phyloP scores from a whole-genome alignment of 768 basidiomycete genomes.

The Mycena amicta region DNA sequence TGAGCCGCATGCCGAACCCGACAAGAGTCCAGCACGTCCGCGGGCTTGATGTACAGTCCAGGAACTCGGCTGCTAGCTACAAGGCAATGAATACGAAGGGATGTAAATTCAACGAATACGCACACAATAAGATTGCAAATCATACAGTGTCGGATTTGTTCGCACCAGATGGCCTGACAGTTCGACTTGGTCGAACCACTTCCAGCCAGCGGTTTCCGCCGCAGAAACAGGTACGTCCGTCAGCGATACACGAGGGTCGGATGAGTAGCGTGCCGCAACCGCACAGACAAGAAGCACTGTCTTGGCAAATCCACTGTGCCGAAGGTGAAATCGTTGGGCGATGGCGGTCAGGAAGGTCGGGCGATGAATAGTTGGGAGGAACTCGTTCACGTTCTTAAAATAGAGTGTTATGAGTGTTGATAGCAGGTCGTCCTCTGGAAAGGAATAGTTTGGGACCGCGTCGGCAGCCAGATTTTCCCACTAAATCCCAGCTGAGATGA shows the following conservation, averaged over 20 bases:
- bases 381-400: slow-evolving; percentile 45
- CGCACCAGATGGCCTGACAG: slow-evolving; percentile 32
- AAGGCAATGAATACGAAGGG: slow-evolving; percentile 11
- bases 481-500: slow-evolving; percentile 1
- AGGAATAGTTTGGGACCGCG: slow-evolving; percentile 23
- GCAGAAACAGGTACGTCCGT: slow-evolving; percentile 1
- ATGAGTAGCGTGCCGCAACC: slow-evolving; percentile 44
- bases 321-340: slow-evolving; percentile 36
- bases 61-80: slow-evolving; percentile 28
- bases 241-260: slow-evolving; percentile 43
- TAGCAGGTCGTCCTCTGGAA: slow-evolving; percentile 42
- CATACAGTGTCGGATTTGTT: slow-evolving; percentile 36
- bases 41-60: slow-evolving; percentile 28
- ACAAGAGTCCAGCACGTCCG: slow-evolving; percentile 38
- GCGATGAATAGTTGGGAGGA: slow-evolving; percentile 46
- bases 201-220: slow-evolving; percentile 37
- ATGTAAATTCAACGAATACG: slow-evolving; percentile 12
- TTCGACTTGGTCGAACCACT: slow-evolving; percentile 45
- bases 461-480: slow-evolving; percentile 10
- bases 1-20: slow-evolving; percentile 43
- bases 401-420: slow-evolving; percentile 48
- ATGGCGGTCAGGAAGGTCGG: slow-evolving; percentile 43
- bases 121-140: slow-evolving; percentile 43
- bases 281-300: slow-evolving; percentile 53
- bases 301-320: slow-evolving; percentile 40